Percentiles rank a stretch among this genome's conserved stretches.
Evolutionary conservation across 306 rosid species (phyloP).

Genomic region (Prunus mongolica): DNA sequence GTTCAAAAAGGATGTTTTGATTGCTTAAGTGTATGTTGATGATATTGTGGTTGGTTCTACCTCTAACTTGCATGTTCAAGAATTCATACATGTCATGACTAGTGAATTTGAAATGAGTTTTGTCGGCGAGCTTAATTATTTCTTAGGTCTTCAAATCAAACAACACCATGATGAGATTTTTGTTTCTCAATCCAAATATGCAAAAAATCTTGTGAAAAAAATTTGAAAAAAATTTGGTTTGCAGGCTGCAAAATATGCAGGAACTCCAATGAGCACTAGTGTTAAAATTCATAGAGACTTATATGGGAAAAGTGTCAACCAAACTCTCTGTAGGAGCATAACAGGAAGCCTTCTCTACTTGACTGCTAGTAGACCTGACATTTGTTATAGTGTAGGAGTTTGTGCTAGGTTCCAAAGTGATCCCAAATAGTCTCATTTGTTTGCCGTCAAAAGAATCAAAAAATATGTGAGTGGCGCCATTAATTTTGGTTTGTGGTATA

Average conservation of each 20-base stretch:
- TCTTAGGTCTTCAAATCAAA: neutral
- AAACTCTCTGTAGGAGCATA: too few species aligned
- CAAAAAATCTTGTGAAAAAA: neutral
- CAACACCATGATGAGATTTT: neutral
- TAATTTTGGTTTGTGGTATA: too few species aligned
- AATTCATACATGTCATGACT: neutral
- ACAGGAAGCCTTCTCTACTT: too few species aligned
- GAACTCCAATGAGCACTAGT: neutral
- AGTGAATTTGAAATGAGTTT: neutral
- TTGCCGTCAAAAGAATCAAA: too few species aligned
- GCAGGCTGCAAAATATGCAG: neutral
- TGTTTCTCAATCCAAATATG: neutral
- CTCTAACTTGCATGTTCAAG: neutral
- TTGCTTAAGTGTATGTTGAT: neutral
- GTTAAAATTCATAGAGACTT: neutral
- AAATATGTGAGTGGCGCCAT: too few species aligned
- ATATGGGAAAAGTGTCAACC: neutral
- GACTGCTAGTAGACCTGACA: too few species aligned
- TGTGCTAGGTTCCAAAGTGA: too few species aligned
- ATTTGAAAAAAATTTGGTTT: neutral
- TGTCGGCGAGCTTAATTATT: neutral
- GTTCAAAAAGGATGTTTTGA: rapidly evolving
- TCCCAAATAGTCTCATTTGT: neutral
- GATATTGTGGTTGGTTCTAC: neutral
- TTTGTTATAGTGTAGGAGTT: too few species aligned